Conservation (phyloP, 371 early-diverging fungal genomes). For the Nematocida sp. region DNA sequence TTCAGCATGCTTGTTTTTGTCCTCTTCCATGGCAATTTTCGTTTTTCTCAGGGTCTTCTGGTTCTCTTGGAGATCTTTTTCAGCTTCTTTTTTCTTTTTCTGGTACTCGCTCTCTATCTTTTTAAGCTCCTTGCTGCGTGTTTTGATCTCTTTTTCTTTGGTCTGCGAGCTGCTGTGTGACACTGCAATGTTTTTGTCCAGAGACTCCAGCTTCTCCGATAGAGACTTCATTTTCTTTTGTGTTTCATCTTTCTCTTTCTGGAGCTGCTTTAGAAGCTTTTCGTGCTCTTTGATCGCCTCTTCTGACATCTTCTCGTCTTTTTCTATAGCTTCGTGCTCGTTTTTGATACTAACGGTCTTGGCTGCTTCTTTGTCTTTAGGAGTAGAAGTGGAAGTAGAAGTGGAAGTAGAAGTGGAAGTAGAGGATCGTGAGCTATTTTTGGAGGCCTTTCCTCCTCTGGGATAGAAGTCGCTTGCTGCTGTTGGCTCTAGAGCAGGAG, state of each 20-base stretch:
- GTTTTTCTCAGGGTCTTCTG: background rate
- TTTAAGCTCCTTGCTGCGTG: background rate
- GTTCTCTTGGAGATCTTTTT: background rate
- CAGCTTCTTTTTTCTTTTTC: background rate
- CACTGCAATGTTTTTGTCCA: background rate
- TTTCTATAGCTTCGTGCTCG: background rate
- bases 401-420: no score
- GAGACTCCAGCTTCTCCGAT: background rate
- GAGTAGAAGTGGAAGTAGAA: no score
- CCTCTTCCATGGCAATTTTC: background rate
- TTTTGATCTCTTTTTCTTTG: background rate
- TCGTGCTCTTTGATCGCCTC: background rate
- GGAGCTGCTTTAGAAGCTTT: background rate
- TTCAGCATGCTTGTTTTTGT: background rate
- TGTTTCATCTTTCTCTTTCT: background rate
- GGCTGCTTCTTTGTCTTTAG: slow-evolving; percentile 14
- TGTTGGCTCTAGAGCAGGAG: background rate
- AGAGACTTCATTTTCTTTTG: background rate
- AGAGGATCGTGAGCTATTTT: background rate
- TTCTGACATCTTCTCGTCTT: background rate
- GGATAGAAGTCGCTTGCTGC: background rate
- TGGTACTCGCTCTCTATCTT: background rate
- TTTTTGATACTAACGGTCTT: slow-evolving; percentile 1
- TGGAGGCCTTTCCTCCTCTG: background rate
- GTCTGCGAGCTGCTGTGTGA: background rate